Conservation (phyloP, 2,329 filamentous ascomycete species). For the Aspergillus tanneri region DNA sequence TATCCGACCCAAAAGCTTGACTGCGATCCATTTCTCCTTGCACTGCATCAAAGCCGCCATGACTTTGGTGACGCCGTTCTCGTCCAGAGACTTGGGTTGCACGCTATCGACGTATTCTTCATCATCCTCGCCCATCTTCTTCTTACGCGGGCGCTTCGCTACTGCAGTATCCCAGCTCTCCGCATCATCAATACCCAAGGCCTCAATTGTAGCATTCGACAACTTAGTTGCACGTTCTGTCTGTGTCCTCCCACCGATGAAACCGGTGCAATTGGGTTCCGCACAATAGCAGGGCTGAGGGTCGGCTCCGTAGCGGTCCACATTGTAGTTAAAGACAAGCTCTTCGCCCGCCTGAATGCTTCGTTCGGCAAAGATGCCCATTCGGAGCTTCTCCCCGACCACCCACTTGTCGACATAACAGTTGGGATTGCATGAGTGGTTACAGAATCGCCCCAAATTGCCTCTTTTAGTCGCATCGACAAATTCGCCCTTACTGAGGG, state of each 20-base stretch:
- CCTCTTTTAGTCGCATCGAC: conserved; percentile 97
- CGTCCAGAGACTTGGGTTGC: conserved; percentile 73
- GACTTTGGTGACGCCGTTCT: conserved; percentile 84
- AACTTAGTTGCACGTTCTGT: conserved; percentile 93
- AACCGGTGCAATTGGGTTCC: conserved; percentile 91
- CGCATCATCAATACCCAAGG: conserved; percentile 87
- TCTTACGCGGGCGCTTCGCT: conserved; percentile 86
- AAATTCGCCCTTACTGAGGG: conserved; percentile 91
- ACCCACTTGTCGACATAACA: conserved; percentile 99
- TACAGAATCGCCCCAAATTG: conserved; percentile 95
- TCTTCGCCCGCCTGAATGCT: conserved; percentile 86
- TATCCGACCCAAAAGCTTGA: conserved; percentile 88
- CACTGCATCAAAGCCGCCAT: conserved; percentile 97
- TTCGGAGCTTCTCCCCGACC: conserved; percentile 91
- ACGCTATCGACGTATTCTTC: conserved; percentile 94
- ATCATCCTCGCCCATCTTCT: conserved; percentile 86
- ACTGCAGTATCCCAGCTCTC: conserved; percentile 91
- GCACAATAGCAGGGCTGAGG: conserved; percentile 96
- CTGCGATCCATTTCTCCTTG: conserved; percentile 99
- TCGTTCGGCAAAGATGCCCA: conserved; percentile 95
- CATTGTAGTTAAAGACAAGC: conserved; percentile 98
- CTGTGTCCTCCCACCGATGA: conserved; percentile 96
- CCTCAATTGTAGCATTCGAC: conserved; percentile 84
- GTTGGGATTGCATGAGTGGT: conserved; percentile 98
- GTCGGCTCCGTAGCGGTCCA: conserved; percentile 94